phyloP scores from a whole-genome alignment of 2,329 filamentous ascomycete genomes.

The Sporothrix curviconia region DNA sequence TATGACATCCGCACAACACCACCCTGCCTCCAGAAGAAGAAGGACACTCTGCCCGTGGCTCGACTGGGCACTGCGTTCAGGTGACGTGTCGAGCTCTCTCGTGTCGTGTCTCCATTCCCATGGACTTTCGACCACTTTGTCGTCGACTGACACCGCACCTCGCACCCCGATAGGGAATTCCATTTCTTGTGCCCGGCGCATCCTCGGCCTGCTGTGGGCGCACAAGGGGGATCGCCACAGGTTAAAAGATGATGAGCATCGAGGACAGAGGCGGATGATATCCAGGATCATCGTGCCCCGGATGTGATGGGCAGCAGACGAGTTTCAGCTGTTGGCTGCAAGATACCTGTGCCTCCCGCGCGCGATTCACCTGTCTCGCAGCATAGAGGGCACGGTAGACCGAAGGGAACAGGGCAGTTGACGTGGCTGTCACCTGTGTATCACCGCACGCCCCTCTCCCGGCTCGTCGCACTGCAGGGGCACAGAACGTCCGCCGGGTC shows the following conservation, averaged over 20 bases:
- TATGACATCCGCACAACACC: not conserved
- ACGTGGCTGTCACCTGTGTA: not conserved
- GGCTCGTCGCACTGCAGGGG: not conserved
- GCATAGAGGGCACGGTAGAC: no score
- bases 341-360: not conserved
- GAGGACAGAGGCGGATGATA: no score
- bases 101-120: no score
- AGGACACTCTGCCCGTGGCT: no score
- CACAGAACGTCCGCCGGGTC: not conserved
- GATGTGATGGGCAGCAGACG: not conserved
- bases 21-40: not conserved
- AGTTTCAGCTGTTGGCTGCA: conserved; percentile 1
- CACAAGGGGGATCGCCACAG: conserved; percentile 4
- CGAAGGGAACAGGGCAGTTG: no score
- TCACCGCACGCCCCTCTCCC: not conserved
- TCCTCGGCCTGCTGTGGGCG: not conserved
- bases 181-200: not conserved
- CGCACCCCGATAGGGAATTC: not conserved
- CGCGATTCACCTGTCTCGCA: no score
- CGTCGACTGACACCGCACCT: not conserved
- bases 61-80: not conserved
- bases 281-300: no score
- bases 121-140: not conserved
- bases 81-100: not conserved
- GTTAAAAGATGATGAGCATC: not conserved